phyloP scores from a whole-genome alignment of 176 grass and related monocot genomes.

The Coix lacrymajobi region DNA sequence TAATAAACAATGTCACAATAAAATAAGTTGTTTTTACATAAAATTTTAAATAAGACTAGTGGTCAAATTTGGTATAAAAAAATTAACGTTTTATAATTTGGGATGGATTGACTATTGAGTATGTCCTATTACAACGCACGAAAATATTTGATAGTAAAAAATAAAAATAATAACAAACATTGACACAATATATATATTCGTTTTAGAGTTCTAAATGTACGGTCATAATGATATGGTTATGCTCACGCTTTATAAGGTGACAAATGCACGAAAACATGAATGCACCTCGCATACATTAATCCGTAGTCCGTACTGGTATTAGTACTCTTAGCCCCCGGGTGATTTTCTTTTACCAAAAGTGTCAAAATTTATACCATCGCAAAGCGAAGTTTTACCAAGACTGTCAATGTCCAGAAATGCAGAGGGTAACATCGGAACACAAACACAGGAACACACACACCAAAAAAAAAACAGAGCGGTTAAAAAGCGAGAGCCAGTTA shows the following conservation, averaged over 20 bases:
- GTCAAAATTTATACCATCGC: not conserved
- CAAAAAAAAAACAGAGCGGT: not conserved
- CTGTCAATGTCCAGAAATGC: not conserved
- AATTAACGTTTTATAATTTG: no score
- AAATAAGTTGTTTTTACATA: no score
- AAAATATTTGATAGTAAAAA: no score
- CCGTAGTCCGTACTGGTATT: not conserved
- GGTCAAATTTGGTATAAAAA: no score
- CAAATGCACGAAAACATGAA: conserved; percentile 10
- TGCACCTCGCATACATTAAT: not conserved
- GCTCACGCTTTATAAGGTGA: not conserved
- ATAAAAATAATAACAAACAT: no score
- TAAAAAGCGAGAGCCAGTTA: conserved; percentile 18
- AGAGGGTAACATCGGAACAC: not conserved
- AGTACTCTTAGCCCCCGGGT: not conserved
- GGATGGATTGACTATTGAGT: no score
- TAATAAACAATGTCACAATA: no score
- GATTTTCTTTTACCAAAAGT: not conserved
- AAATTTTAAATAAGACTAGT: no score
- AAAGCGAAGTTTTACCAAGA: not conserved
- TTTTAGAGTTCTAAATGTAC: not conserved
- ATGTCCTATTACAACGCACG: no score
- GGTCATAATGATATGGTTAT: not conserved
- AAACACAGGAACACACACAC: not conserved
- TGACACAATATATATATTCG: no score